Evolutionary conservation across 1,284 basidiomycete genomes (phyloP).

Genomic region (Neotropicomus parvogracilis): DNA sequence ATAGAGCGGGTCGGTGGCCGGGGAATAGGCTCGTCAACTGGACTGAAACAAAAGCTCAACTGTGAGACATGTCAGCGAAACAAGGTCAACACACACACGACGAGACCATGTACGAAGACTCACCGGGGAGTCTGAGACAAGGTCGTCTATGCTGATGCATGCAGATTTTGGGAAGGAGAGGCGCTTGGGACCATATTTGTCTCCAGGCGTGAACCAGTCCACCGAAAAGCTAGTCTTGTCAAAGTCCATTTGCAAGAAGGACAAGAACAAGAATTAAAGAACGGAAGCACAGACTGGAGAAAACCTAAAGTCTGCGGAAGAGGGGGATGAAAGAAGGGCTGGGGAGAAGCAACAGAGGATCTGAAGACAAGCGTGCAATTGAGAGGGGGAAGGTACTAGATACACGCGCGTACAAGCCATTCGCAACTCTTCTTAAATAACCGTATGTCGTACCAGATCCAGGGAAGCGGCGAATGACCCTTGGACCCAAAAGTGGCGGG

Average conservation of each 20-base stretch:
- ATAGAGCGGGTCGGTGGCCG: slow-evolving; percentile 17
- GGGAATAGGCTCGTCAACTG: slow-evolving; percentile 13
- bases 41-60: slow-evolving; percentile 26
- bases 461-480: slow-evolving; percentile 21
- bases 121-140: slow-evolving; percentile 30
- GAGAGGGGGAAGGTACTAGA: slow-evolving; percentile 3
- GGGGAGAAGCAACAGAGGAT: slow-evolving; percentile 1
- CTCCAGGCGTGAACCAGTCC: slow-evolving; percentile 32
- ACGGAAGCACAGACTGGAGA: slow-evolving; percentile 4
- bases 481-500: slow-evolving; percentile 13
- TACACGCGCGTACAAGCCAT: not conserved
- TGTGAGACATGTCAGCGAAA: slow-evolving; percentile 13
- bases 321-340: slow-evolving; percentile 1
- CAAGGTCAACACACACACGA: not conserved
- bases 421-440: slow-evolving; percentile 17
- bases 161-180: slow-evolving; percentile 35
- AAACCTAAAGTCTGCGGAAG: slow-evolving; percentile 8
- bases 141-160: slow-evolving; percentile 31
- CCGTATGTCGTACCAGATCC: slow-evolving; percentile 8
- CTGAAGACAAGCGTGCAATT: slow-evolving; percentile 1
- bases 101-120: slow-evolving; percentile 1
- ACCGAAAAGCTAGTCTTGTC: slow-evolving; percentile 33
- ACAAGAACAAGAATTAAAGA: slow-evolving; percentile 7
- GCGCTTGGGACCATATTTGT: slow-evolving; percentile 25
- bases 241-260: slow-evolving; percentile 28